A percentile compares a stretch with the other conserved stretches of the same genome.
Evolutionary conservation across 805 yeast genomes (phyloP).

Genomic region (Aciculoconidium aculeatum): DNA sequence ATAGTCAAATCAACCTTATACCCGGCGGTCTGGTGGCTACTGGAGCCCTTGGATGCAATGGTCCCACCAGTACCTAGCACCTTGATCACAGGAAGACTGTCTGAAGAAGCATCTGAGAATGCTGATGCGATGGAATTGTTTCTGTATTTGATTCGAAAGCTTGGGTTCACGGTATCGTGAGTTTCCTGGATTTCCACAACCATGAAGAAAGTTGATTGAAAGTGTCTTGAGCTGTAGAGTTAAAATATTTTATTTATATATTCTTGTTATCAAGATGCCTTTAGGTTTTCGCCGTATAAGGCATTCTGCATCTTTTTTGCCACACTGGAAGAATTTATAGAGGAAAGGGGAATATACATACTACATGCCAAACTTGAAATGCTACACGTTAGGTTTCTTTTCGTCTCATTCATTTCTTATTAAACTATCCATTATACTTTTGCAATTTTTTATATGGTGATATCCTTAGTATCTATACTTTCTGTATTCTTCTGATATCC

Average conservation of each 20-base stretch:
- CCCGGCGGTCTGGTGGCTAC: slow-evolving; percentile 47
- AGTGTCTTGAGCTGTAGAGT: too few relatives aligned
- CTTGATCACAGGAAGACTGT: slow-evolving; percentile 33
- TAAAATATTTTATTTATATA: too few relatives aligned
- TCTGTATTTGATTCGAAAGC: slow-evolving; percentile 31
- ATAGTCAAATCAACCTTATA: slow-evolving; percentile 47
- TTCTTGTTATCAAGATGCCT: too few relatives aligned
- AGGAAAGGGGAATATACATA: neutral
- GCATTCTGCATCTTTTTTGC: too few relatives aligned
- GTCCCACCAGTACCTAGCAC: slow-evolving; percentile 58
- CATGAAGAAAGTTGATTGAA: too few relatives aligned
- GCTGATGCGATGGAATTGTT: slow-evolving; percentile 23
- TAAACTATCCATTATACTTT: neutral
- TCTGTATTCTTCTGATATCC: neutral
- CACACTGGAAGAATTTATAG: neutral
- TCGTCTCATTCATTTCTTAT: slow-evolving; percentile 2
- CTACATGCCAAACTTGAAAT: neutral
- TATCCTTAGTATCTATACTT: slow-evolving; percentile 1
- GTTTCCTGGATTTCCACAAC: slow-evolving; percentile 16
- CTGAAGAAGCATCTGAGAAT: slow-evolving; percentile 10
- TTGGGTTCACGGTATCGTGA: slow-evolving; percentile 24
- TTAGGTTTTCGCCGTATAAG: too few relatives aligned
- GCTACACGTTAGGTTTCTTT: slow-evolving; percentile 2
- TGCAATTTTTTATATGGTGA: too few relatives aligned
- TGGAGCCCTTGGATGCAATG: slow-evolving; percentile 47